Evolutionary conservation across 331 rosid species (phyloP).

Genomic region (Dryas integrifolia): DNA sequence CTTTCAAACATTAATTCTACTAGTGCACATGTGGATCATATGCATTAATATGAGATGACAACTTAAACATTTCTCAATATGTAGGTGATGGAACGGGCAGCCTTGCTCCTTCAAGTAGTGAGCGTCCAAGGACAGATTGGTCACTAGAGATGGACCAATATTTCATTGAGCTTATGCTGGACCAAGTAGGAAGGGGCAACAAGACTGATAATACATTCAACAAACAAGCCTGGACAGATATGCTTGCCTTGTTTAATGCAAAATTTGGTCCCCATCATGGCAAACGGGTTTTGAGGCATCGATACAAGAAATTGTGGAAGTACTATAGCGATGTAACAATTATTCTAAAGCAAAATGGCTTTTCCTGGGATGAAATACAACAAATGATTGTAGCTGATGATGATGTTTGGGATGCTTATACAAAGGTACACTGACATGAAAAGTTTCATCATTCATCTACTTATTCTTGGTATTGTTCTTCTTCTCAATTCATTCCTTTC

Average conservation of each 20-base stretch:
- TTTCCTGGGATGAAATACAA: conserved; percentile 63
- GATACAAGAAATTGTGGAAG: conserved; percentile 64
- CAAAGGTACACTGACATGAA: conserved; percentile 46
- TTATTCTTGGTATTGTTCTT: neutral
- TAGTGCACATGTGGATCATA: neutral
- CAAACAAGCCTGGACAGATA: conserved; percentile 66
- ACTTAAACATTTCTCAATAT: conserved; percentile 16
- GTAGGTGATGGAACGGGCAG: conserved; percentile 50
- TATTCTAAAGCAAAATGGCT: conserved; percentile 51
- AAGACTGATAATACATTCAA: conserved; percentile 44
- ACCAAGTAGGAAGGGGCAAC: conserved; percentile 63
- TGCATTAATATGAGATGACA: conserved; percentile 9
- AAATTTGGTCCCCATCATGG: conserved; percentile 62
- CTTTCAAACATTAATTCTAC: neutral
- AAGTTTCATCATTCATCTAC: conserved; percentile 1
- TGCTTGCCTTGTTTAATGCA: conserved; percentile 55
- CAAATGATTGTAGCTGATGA: conserved; percentile 61
- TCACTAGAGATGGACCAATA: conserved; percentile 60
- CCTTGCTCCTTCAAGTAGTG: conserved; percentile 41
- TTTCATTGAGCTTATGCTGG: conserved; percentile 68
- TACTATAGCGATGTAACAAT: conserved; percentile 48
- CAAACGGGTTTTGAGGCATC: conserved; percentile 60
- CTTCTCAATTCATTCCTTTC: conserved; percentile 2
- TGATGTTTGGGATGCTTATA: conserved; percentile 60
- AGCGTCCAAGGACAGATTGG: conserved; percentile 61